These are phyloP conservation scores for Phoma sp. DNA, from an alignment of 2,329 filamentous ascomycete genomes.

Conservation along the genomic window DNA sequence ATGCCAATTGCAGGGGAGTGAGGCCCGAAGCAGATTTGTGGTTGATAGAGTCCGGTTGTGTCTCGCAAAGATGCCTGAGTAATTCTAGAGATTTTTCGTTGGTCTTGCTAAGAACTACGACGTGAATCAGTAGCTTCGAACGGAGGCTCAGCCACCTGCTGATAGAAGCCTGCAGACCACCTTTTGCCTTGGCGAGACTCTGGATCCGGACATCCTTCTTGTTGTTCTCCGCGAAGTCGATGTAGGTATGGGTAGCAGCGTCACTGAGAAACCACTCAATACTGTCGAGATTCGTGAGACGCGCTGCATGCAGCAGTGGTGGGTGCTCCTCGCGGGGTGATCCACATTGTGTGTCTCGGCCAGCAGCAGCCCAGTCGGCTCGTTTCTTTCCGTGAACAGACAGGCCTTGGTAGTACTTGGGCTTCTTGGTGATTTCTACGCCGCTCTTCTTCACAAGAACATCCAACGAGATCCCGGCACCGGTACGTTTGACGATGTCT, in stretches of 20 bases:
- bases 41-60: constrained; percentile 67
- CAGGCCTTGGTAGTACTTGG: constrained; percentile 74
- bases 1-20: constrained; percentile 75
- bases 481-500: constrained; percentile 69
- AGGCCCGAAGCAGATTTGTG: constrained; percentile 62
- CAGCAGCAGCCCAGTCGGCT: constrained; percentile 67
- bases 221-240: constrained; percentile 69
- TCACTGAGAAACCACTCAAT: constrained; percentile 82
- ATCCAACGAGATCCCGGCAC: constrained; percentile 73
- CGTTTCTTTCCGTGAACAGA: constrained; percentile 73
- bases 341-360: constrained; percentile 14
- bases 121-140: constrained; percentile 66
- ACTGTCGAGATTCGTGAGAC: constrained; percentile 65
- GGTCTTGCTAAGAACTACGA: constrained; percentile 52
- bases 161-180: constrained; percentile 69
- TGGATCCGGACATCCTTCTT: constrained; percentile 67
- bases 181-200: constrained; percentile 64
- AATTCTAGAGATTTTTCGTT: constrained; percentile 57
- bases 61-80: constrained; percentile 70
- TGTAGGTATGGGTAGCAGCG: constrained; percentile 70
- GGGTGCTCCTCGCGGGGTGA: constrained; percentile 44
- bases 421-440: constrained; percentile 67
- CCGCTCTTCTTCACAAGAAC: constrained; percentile 70
- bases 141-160: constrained; percentile 61
- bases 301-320: constrained; percentile 67